A percentile compares a stretch with the other conserved stretches of the same genome.
Conservation (phyloP, 345 rosid genomes). For the Arabidopsis suecica region DNA sequence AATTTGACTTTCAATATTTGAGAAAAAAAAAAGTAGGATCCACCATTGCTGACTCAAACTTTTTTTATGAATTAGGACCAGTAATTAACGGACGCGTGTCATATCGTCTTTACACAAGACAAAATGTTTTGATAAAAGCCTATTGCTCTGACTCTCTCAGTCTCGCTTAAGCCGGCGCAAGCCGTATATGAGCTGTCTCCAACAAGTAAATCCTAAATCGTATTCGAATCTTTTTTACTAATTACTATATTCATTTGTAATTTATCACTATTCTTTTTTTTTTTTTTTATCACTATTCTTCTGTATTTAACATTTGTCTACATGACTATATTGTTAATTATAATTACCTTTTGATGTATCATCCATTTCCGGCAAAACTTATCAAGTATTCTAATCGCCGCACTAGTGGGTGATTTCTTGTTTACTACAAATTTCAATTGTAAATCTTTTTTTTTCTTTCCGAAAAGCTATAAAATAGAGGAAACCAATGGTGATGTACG, state of each 20-base stretch:
- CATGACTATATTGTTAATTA: not conserved
- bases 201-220: conserved; percentile 19
- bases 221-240: conserved; percentile 10
- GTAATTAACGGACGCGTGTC: not conserved
- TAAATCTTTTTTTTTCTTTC: not conserved
- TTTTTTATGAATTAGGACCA: not conserved
- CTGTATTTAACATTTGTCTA: not conserved
- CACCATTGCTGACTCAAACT: conserved; percentile 20
- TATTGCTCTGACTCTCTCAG: conserved; percentile 11
- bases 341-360: not conserved
- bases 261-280: not conserved
- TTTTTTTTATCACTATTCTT: not conserved
- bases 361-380: conserved; percentile 5
- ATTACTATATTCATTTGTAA: conserved; percentile 12
- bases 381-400: conserved; percentile 3
- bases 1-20: conserved; percentile 5
- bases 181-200: conserved; percentile 41
- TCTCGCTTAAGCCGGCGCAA: conserved; percentile 24
- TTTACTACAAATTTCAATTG: not conserved
- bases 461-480: not conserved
- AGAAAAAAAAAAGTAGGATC: not conserved
- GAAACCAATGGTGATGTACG: conserved; percentile 25
- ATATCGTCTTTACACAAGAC: not conserved
- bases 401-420: conserved; percentile 16
- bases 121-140: conserved; percentile 5